Evolutionary conservation across 2,329 filamentous ascomycete species (phyloP).

Genomic region (Penicillium hordei): DNA sequence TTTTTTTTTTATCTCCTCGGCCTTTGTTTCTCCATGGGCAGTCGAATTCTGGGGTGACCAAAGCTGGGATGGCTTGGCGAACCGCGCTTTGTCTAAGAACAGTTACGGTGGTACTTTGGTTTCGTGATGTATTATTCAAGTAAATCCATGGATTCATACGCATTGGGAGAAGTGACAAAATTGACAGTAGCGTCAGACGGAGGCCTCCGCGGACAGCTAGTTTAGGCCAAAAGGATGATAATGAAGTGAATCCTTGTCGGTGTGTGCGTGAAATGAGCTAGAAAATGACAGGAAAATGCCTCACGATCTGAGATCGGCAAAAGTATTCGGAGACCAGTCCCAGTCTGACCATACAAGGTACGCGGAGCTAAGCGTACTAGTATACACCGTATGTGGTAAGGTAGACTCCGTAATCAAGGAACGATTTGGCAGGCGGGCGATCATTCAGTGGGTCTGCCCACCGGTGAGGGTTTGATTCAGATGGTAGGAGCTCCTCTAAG

Average conservation of each 20-base stretch:
- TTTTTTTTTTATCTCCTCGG: background rate
- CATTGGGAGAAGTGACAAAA: background rate
- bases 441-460: conserved; percentile 31
- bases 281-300: conserved; percentile 32
- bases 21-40: conserved; percentile 17
- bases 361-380: background rate
- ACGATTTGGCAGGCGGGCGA: conserved; percentile 32
- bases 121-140: too few species aligned
- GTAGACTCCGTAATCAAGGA: conserved; percentile 14
- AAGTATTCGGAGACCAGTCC: conserved; percentile 15
- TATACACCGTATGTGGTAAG: background rate
- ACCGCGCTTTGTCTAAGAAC: conserved; percentile 10
- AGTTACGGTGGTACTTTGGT: background rate
- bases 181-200: background rate
- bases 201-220: conserved; percentile 1
- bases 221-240: background rate
- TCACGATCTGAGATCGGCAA: conserved; percentile 36
- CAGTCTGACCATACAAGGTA: conserved; percentile 3
- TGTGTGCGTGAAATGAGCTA: background rate
- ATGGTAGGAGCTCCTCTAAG: conserved; percentile 17
- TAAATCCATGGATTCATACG: background rate
- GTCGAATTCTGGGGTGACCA: conserved; percentile 20
- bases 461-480: conserved; percentile 28
- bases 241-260: conserved; percentile 11
- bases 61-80: conserved; percentile 25